Conservation (phyloP, 2,329 filamentous ascomycete species). For the Ceratocystis smalleyi region DNA sequence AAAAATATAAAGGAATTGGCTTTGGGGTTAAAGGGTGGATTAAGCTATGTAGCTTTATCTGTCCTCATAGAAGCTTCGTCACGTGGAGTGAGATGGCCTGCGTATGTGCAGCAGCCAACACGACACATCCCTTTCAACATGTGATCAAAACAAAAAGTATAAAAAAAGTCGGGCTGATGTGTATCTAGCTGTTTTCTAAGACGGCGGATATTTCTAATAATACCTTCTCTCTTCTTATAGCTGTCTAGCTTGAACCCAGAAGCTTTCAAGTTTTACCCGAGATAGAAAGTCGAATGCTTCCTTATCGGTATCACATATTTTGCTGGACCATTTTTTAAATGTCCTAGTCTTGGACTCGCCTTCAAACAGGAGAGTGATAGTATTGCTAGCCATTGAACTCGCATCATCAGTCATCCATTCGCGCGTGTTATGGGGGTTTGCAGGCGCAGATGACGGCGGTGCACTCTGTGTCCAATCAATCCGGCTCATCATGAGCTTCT, state of each 20-base stretch:
- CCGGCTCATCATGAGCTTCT: slow-evolving; percentile 82
- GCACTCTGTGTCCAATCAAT: slow-evolving; percentile 91
- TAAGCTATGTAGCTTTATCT: no score
- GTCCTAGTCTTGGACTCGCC: slow-evolving; percentile 66
- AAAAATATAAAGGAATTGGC: no score
- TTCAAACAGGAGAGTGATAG: slow-evolving; percentile 75
- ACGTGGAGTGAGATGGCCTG: no score
- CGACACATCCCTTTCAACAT: no score
- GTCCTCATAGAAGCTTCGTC: no score
- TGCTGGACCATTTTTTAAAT: slow-evolving; percentile 78
- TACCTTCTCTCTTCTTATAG: neutral
- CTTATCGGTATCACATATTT: slow-evolving; percentile 83
- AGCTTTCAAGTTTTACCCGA: slow-evolving; percentile 80
- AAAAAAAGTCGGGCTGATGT: no score
- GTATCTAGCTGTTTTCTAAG: no score
- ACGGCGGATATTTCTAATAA: neutral
- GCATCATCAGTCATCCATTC: slow-evolving; percentile 67
- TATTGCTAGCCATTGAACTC: slow-evolving; percentile 69
- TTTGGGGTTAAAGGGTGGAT: no score
- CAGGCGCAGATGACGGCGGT: slow-evolving; percentile 46
- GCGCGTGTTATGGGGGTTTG: slow-evolving; percentile 45
- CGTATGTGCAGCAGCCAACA: no score
- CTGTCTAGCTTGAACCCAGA: slow-evolving; percentile 42
- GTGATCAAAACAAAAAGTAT: no score
- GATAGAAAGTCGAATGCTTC: slow-evolving; percentile 69